Conservation (phyloP, 768 basidiomycete species). For the Rhodocollybia butyracea region DNA sequence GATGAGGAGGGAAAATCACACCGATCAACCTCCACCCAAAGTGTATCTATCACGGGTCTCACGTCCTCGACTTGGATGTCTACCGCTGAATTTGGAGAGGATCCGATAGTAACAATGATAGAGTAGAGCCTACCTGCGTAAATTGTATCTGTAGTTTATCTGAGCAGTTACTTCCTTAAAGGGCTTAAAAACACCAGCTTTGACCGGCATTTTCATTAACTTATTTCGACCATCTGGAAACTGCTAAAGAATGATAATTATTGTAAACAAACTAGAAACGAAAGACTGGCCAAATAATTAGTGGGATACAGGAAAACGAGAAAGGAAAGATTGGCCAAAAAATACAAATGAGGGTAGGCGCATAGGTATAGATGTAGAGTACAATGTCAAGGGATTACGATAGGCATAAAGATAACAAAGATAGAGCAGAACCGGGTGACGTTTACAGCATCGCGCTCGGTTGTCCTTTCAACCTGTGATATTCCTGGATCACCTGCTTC, state of each 20-base stretch:
- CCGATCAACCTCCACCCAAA: no score
- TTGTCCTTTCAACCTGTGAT: constrained; percentile 4
- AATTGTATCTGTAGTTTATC: neutral
- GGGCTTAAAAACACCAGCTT: no score
- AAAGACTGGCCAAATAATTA: no score
- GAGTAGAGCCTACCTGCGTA: neutral
- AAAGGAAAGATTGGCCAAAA: no score
- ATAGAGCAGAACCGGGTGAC: neutral
- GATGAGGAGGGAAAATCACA: neutral
- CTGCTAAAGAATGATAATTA: no score
- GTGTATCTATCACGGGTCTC: neutral
- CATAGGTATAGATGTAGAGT: no score
- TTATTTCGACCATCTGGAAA: no score
- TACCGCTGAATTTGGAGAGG: constrained; percentile 1
- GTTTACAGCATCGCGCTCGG: neutral
- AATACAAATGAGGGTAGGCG: no score
- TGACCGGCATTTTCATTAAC: no score
- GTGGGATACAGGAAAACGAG: no score
- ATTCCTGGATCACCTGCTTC: constrained; percentile 3
- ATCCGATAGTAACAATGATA: neutral
- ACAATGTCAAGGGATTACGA: neutral
- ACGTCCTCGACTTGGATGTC: neutral
- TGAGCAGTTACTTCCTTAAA: no score
- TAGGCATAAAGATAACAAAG: neutral
- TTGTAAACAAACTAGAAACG: no score